Base-by-base conservation (phyloP, 2,329 filamentous ascomycete species). In the Penicillium nordicum region DNA sequence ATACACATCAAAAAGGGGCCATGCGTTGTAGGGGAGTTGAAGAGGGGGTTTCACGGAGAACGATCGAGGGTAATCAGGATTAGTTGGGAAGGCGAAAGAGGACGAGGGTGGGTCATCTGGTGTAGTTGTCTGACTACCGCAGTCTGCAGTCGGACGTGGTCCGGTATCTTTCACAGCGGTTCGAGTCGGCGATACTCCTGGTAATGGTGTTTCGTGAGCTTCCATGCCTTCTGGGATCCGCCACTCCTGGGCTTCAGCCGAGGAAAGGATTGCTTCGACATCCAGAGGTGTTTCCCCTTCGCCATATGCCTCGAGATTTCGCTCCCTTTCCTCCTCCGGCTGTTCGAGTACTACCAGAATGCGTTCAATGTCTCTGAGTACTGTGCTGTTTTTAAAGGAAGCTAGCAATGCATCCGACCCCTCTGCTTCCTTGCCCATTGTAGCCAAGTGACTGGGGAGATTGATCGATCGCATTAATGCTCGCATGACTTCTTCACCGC, bases 1-100 rank as follows among this genome's bases (percentile, higher is more conserved):
- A 68, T 90, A 92, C 5, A 88, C 80, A 62, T 91, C 87, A 38
- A 92, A 74, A 4, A 92, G 78, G 2, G 80, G 77, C 69, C 71
- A 72, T 27, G 69, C 67, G 50, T 74, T 73, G 16, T 66, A 76
- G 79, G 85, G 67, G 80, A 83, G 65, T 83, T 80, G 16, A 71
- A 66, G 16, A 80, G 85, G 37, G 16, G 42, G 27, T 49, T 48
- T 58, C 34, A 38, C 55, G 12, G 61, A 54, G 25, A 45, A 50
- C 18, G 57, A 53, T 57, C 36, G 59, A 16, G 57, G 37, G 14
- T 59, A 45, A 27, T 54, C 38, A 40, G 41, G 34, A 16, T 54
- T 50, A 12, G 55, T 25, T n/a, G 51, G 46, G 5, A 52, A 25
- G 21, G 27, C 12, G 30, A 56, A 50, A 6, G 57, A 40, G 18